These are phyloP conservation scores for Arthrocladium fulminans DNA, from an alignment of 2,329 filamentous ascomycete genomes.

Conservation along the genomic window DNA sequence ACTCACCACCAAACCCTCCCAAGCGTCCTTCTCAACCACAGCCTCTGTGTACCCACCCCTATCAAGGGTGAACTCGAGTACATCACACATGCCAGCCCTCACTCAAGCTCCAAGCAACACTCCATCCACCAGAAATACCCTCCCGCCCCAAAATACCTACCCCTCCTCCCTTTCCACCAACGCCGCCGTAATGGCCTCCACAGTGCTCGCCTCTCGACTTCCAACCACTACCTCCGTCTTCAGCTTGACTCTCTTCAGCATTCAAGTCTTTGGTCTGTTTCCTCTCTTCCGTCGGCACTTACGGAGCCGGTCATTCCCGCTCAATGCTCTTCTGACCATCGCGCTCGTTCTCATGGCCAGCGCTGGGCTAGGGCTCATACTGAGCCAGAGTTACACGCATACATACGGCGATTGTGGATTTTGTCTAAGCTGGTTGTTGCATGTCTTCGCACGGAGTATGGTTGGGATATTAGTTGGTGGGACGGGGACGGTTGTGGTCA, in stretches of 20 bases:
- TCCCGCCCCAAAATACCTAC: constrained; percentile 32
- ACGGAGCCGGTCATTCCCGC: constrained; percentile 68
- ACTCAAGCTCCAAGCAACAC: background rate
- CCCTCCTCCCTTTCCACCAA: constrained; percentile 74
- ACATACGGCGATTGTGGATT: constrained; percentile 31
- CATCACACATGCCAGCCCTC: background rate
- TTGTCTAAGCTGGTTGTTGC: constrained; percentile 40
- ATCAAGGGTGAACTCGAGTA: background rate
- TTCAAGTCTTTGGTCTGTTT: constrained; percentile 93
- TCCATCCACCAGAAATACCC: background rate
- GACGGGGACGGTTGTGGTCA: constrained; percentile 64
- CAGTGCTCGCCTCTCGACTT: constrained; percentile 81
- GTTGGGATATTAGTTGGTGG: constrained; percentile 68
- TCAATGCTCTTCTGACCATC: constrained; percentile 68
- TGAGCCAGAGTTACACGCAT: constrained; percentile 39
- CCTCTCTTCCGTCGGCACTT: constrained; percentile 93
- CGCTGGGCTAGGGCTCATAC: constrained; percentile 59
- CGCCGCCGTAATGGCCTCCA: constrained; percentile 90
- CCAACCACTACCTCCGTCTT: constrained; percentile 91
- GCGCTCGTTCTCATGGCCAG: constrained; percentile 71
- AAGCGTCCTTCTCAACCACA: constrained; percentile 8
- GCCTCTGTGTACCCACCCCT: background rate
- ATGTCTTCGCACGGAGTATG: constrained; percentile 47
- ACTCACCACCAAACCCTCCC: constrained; percentile 10
- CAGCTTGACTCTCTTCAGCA: constrained; percentile 86